phyloP scores from a whole-genome alignment of 176 grass and related monocot species.

The Rhipidocladum racemiflorum region DNA sequence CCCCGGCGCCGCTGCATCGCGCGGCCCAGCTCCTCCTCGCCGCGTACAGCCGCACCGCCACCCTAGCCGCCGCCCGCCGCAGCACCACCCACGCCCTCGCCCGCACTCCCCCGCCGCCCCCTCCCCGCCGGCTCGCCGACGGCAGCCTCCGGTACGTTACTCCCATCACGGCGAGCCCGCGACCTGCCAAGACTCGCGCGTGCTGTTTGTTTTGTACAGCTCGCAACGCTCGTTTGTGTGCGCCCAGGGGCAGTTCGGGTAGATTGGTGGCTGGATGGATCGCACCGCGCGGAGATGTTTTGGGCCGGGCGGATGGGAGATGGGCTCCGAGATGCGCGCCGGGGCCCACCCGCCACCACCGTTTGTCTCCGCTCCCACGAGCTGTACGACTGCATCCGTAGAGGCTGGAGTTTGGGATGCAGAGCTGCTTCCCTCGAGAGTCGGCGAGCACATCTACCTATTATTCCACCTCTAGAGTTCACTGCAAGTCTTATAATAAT shows the following conservation, averaged over 20 bases:
- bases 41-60: conserved; percentile 22
- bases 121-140: not conserved
- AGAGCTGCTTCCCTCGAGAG: no score
- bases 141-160: conserved; percentile 30
- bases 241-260: not conserved
- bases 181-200: not conserved
- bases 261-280: not conserved
- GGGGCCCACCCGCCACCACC: conserved; percentile 16
- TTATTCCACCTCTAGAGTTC: no score
- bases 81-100: conserved; percentile 40
- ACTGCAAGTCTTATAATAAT: no score
- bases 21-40: conserved; percentile 14
- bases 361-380: not conserved
- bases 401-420: not conserved
- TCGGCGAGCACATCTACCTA: no score
- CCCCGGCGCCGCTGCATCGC: not conserved
- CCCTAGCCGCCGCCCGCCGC: conserved; percentile 23
- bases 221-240: conserved; percentile 9
- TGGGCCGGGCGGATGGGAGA: conserved; percentile 3
- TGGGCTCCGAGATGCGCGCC: not conserved
- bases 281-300: not conserved
- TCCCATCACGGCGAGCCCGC: conserved; percentile 21
- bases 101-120: not conserved
- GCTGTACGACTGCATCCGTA: not conserved
- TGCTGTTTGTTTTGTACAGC: not conserved